Percentiles rank a stretch among this genome's conserved stretches.
phyloP scores from a whole-genome alignment of 257 asterid genomes.

The Solanum tarijense region DNA sequence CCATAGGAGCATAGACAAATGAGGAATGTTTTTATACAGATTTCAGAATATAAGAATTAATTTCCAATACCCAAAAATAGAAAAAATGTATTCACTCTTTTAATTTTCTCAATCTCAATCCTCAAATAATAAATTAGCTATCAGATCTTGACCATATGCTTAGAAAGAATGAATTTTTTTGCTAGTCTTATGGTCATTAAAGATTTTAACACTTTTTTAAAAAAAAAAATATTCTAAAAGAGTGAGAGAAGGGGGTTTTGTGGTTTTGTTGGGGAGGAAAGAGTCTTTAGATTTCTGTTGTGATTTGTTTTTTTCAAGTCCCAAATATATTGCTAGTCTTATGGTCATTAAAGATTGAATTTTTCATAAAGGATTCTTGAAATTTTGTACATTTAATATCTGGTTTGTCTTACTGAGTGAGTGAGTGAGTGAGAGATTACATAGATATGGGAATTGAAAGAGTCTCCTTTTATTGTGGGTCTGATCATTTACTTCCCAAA shows the following conservation, averaged over 20 bases:
- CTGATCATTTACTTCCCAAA: conserved; percentile 5
- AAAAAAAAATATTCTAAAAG: neutral
- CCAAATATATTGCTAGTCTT: neutral
- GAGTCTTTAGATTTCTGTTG: conserved; percentile 7
- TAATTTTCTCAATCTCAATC: neutral
- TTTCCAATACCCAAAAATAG: neutral
- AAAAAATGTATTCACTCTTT: neutral
- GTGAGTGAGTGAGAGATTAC: neutral
- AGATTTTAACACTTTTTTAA: neutral
- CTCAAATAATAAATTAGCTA: neutral
- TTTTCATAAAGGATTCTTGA: neutral
- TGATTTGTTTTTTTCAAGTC: neutral
- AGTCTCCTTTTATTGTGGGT: conserved; percentile 8
- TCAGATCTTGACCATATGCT: neutral
- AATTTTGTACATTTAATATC: neutral
- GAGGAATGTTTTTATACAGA: neutral
- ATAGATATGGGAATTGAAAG: conserved; percentile 14
- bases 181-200: neutral
- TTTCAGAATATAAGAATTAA: neutral
- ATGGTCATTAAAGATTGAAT: neutral
- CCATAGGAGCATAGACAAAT: neutral
- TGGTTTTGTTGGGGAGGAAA: neutral
- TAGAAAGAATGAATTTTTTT: neutral
- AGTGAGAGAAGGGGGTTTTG: neutral
- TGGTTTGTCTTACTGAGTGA: neutral